A percentile compares a stretch with the other conserved stretches of the same genome.
phyloP scores from a whole-genome alignment of 768 basidiomycete genomes.

The Lanmaoa pseudosensibilis region DNA sequence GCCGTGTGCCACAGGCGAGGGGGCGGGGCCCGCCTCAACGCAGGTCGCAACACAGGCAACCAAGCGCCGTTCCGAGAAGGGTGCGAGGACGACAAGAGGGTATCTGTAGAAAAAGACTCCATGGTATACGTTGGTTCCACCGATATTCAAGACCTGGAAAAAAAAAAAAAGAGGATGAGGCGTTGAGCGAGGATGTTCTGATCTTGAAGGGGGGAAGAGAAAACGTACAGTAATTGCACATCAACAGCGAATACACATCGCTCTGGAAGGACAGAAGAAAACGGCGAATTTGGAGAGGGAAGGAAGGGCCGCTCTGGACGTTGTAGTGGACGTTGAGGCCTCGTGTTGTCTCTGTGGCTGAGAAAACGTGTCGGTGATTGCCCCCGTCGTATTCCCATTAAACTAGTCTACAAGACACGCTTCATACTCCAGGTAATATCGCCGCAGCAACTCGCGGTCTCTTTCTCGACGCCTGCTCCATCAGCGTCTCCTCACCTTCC shows the following conservation, averaged over 20 bases:
- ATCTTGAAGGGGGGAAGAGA: not conserved
- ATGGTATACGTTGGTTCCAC: slow-evolving; percentile 35
- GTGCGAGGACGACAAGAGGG: slow-evolving; percentile 22
- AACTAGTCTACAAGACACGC: not conserved
- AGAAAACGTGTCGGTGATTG: slow-evolving; percentile 38
- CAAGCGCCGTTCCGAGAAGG: slow-evolving; percentile 12
- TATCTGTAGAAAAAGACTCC: slow-evolving; percentile 31
- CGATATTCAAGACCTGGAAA: slow-evolving; percentile 35
- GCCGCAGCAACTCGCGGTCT: not conserved
- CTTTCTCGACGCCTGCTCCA: slow-evolving; percentile 24
- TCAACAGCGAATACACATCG: slow-evolving; percentile 28
- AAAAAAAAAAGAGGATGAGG: slow-evolving; percentile 11
- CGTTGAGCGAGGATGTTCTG: not conserved
- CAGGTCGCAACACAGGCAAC: slow-evolving; percentile 15
- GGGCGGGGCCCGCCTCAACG: slow-evolving; percentile 18
- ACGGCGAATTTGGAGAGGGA: slow-evolving; percentile 3
- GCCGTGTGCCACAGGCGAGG: slow-evolving; percentile 18
- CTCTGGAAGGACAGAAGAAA: slow-evolving; percentile 12
- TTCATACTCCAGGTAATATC: not conserved
- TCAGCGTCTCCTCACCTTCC: slow-evolving; percentile 56
- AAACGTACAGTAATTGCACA: slow-evolving; percentile 24
- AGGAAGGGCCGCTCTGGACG: slow-evolving; percentile 11
- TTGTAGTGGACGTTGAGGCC: slow-evolving; percentile 21
- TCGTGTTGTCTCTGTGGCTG: slow-evolving; percentile 37
- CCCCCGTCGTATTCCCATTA: slow-evolving; percentile 25